Conservation (phyloP, 345 rosid species). For the Salix koriyanagi region DNA sequence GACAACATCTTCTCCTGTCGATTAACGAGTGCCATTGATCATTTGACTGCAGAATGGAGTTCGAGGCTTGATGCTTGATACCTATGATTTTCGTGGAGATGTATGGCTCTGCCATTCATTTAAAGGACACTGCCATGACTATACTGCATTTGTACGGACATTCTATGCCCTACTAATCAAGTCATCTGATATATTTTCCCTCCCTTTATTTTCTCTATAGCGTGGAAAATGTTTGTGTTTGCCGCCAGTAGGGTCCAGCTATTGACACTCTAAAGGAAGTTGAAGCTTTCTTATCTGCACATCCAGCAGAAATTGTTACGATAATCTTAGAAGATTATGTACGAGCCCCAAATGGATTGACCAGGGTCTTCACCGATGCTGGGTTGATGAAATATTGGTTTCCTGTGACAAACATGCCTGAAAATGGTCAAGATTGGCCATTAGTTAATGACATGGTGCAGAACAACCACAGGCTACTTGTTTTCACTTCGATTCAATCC, state of each 20-base stretch:
- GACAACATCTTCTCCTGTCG: neutral
- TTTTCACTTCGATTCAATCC: constrained; percentile 49
- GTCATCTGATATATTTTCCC: no score
- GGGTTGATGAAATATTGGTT: constrained; percentile 70
- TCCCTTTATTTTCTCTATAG: neutral
- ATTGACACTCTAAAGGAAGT: constrained; percentile 49
- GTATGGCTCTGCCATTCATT: constrained; percentile 72
- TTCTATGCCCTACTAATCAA: neutral
- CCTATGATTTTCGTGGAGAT: constrained; percentile 58
- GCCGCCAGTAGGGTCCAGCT: constrained; percentile 45
- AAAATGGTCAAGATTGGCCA: constrained; percentile 64
- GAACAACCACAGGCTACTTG: constrained; percentile 51
- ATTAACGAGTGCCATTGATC: neutral
- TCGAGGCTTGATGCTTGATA: constrained; percentile 62
- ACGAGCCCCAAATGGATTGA: constrained; percentile 44
- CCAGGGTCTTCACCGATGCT: constrained; percentile 49
- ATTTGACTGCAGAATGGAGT: constrained; percentile 50
- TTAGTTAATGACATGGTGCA: constrained; percentile 58
- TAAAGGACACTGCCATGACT: constrained; percentile 52
- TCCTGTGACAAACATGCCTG: constrained; percentile 52
- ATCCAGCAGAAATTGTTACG: constrained; percentile 53
- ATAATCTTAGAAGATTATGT: constrained; percentile 70
- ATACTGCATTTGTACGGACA: constrained; percentile 53
- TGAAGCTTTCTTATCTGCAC: constrained; percentile 56
- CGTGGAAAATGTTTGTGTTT: neutral